Conservation (phyloP, 1,284 basidiomycete species). For the Microbotryum lychnidis-dioicae region DNA sequence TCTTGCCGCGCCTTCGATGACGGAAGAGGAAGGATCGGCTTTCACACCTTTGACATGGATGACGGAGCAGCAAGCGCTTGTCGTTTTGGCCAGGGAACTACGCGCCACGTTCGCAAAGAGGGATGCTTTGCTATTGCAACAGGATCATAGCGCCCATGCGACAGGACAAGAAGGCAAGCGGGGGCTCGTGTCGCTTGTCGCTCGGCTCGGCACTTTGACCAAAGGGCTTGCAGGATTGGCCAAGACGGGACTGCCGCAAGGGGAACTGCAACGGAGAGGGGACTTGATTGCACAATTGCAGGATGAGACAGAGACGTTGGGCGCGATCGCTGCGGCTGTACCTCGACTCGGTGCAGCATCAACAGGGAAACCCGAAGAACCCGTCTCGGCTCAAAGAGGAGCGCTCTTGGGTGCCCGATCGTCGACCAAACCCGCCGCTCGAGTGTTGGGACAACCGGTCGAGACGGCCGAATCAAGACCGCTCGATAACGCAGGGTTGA, state of each 20-base stretch:
- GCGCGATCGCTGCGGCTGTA: slow-evolving; percentile 11
- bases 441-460: slow-evolving; percentile 10
- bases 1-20: slow-evolving; percentile 59
- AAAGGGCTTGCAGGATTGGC: slow-evolving; percentile 24
- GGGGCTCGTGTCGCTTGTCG: slow-evolving; percentile 63
- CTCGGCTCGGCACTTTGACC: slow-evolving; percentile 47
- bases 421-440: slow-evolving; percentile 10
- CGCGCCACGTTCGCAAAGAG: slow-evolving; percentile 77
- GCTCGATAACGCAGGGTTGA: slow-evolving; percentile 69
- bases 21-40: slow-evolving; percentile 28
- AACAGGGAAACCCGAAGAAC: background rate
- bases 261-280: slow-evolving; percentile 57
- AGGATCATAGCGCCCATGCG: slow-evolving; percentile 55
- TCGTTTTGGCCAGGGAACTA: slow-evolving; percentile 63
- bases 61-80: slow-evolving; percentile 68
- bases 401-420: slow-evolving; percentile 7
- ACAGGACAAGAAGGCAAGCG: slow-evolving; percentile 75
- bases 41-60: slow-evolving; percentile 74
- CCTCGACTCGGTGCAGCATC: slow-evolving; percentile 10
- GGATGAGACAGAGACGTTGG: slow-evolving; percentile 57
- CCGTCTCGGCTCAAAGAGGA: background rate
- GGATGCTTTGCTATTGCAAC: slow-evolving; percentile 64
- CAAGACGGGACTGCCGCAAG: slow-evolving; percentile 24
- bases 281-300: slow-evolving; percentile 73
- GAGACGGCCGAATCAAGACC: slow-evolving; percentile 82